Percentiles rank a stretch among this genome's conserved stretches.
Evolutionary conservation across 495 filamentous ascomycete species (phyloP).

Genomic region (Penicillium maclennaniae): DNA sequence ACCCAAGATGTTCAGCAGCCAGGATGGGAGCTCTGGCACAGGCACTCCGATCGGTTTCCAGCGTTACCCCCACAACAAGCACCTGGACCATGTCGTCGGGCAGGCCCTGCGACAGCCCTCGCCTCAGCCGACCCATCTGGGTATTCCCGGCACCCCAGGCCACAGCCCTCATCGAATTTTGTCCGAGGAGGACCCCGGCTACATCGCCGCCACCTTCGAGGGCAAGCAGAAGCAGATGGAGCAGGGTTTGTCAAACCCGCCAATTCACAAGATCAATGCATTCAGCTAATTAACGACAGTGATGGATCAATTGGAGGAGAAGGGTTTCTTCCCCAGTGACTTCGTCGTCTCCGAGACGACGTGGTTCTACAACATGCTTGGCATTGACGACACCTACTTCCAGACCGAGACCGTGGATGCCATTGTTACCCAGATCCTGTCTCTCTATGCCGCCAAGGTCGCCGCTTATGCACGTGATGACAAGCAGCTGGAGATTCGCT

Average conservation of each 20-base stretch:
- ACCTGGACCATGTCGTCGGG: slow-evolving; percentile 58
- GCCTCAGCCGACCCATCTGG: slow-evolving; percentile 86
- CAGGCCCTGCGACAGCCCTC: slow-evolving; percentile 67
- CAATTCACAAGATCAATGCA: background rate
- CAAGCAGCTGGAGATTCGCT: slow-evolving; percentile 84
- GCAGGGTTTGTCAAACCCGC: slow-evolving; percentile 53
- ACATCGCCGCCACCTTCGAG: slow-evolving; percentile 91
- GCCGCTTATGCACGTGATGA: slow-evolving; percentile 92
- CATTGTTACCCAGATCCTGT: slow-evolving; percentile 90
- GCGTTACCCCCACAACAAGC: slow-evolving; percentile 54
- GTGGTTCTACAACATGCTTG: slow-evolving; percentile 97
- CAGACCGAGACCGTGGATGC: slow-evolving; percentile 83
- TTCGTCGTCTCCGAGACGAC: slow-evolving; percentile 80
- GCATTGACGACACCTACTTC: slow-evolving; percentile 99
- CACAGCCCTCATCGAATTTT: slow-evolving; percentile 55
- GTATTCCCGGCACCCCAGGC: slow-evolving; percentile 56
- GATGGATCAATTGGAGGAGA: slow-evolving; percentile 69
- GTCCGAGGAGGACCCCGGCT: slow-evolving; percentile 88
- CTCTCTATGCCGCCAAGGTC: slow-evolving; percentile 94
- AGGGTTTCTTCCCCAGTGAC: slow-evolving; percentile 79
- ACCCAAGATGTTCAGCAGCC: slow-evolving; percentile 36
- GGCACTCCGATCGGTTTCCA: slow-evolving; percentile 49
- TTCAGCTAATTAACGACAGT: slow-evolving; percentile 38
- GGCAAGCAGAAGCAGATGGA: slow-evolving; percentile 94
- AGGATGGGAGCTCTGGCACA: slow-evolving; percentile 38